Conservation (phyloP, 2,329 filamentous ascomycete species). For the Stagonosporopsis cucurbitacearum region DNA sequence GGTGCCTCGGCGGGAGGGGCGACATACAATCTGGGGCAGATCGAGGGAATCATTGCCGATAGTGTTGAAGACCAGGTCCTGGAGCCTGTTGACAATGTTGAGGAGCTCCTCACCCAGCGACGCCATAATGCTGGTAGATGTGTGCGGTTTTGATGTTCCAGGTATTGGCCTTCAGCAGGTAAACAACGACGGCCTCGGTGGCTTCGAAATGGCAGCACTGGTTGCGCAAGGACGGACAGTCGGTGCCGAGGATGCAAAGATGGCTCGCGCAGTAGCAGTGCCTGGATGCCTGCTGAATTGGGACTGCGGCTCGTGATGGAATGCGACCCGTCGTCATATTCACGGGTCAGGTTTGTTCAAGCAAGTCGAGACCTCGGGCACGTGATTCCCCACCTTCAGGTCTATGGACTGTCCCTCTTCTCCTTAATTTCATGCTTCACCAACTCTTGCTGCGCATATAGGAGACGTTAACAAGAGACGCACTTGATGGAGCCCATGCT, state of each 20-base stretch:
- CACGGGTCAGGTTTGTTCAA: not conserved
- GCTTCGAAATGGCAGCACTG: slow-evolving; percentile 10
- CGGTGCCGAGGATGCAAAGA: slow-evolving; percentile 11
- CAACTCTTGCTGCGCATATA: slow-evolving; percentile 31
- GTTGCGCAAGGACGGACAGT: slow-evolving; percentile 17
- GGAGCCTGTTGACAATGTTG: slow-evolving; percentile 94
- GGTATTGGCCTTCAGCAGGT: slow-evolving; percentile 22
- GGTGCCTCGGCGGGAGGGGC: slow-evolving; percentile 45
- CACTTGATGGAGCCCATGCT: not conserved
- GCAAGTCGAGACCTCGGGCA: not conserved
- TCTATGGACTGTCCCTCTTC: slow-evolving; percentile 10
- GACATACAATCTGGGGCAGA: slow-evolving; percentile 96
- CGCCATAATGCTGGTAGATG: slow-evolving; percentile 68
- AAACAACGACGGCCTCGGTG: slow-evolving; percentile 30
- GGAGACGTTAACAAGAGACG: slow-evolving; percentile 15
- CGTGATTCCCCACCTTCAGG: slow-evolving; percentile 13
- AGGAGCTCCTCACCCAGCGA: slow-evolving; percentile 95
- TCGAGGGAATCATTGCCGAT: slow-evolving; percentile 99
- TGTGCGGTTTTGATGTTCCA: slow-evolving; percentile 25
- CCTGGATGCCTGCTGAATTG: slow-evolving; percentile 21
- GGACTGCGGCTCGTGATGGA: slow-evolving; percentile 34
- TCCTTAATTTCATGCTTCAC: slow-evolving; percentile 33
- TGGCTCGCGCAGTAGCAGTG: slow-evolving; percentile 7
- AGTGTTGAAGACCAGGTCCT: slow-evolving; percentile 99
- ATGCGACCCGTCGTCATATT: slow-evolving; percentile 31